phyloP scores from a whole-genome alignment of 345 rosid species.

The Arabidopsis arenosa region DNA sequence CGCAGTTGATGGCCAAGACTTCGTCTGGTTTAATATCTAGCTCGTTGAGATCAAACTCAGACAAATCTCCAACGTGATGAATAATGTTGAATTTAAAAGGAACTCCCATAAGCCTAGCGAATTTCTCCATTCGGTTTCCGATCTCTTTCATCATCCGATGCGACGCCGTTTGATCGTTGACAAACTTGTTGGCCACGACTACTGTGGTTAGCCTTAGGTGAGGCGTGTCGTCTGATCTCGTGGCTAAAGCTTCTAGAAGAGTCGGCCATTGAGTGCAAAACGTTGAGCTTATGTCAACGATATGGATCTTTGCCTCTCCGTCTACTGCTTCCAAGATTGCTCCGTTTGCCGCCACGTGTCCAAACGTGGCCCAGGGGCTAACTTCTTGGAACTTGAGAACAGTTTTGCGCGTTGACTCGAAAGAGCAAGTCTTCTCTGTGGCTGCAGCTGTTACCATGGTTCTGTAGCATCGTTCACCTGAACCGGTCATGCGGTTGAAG shows the following conservation, averaged over 20 bases:
- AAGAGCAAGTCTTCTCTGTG: slow-evolving; percentile 75
- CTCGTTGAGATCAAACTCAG: slow-evolving; percentile 61
- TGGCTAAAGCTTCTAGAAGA: slow-evolving; percentile 93
- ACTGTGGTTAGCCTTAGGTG: slow-evolving; percentile 77
- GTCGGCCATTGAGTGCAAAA: slow-evolving; percentile 99
- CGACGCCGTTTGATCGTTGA: slow-evolving; percentile 46
- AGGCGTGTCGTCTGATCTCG: slow-evolving; percentile 90
- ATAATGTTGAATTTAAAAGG: slow-evolving; percentile 87
- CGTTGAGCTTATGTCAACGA: slow-evolving; percentile 87
- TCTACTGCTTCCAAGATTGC: slow-evolving; percentile 94
- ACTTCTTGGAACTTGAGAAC: slow-evolving; percentile 92
- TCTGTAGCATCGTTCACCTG: slow-evolving; percentile 72
- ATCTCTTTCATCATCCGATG: slow-evolving; percentile 93
- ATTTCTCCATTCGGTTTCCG: slow-evolving; percentile 85
- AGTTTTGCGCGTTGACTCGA: slow-evolving; percentile 80
- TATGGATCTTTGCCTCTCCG: slow-evolving; percentile 78
- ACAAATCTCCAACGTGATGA: slow-evolving; percentile 76
- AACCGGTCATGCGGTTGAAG: slow-evolving; percentile 81
- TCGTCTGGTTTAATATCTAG: slow-evolving; percentile 69
- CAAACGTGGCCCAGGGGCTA: slow-evolving; percentile 96
- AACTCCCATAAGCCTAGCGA: slow-evolving; percentile 97
- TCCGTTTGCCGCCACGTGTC: slow-evolving; percentile 94
- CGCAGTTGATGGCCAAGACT: slow-evolving; percentile 79
- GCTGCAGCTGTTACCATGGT: slow-evolving; percentile 59
- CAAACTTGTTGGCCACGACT: slow-evolving; percentile 49